A percentile compares a stretch with the other conserved stretches of the same genome.
phyloP scores from a whole-genome alignment of 768 basidiomycete species.

The Amyloporia xantha region DNA sequence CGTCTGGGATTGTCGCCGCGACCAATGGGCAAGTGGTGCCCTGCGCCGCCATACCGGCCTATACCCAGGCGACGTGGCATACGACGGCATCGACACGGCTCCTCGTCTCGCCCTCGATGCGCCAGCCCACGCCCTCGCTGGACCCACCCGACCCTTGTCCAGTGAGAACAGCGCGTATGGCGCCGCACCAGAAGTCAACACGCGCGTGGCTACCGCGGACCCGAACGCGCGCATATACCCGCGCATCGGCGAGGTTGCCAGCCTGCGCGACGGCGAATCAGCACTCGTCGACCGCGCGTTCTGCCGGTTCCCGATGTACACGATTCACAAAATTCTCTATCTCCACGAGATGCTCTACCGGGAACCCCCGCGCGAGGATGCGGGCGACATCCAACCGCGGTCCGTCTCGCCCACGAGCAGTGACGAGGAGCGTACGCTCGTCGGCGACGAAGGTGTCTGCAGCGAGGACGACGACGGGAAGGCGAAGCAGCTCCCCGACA shows the following conservation, averaged over 20 bases:
- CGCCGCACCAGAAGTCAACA: background rate
- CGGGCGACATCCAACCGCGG: background rate
- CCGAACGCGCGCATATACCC: constrained; percentile 36
- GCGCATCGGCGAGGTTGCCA: constrained; percentile 55
- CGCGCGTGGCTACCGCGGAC: constrained; percentile 8
- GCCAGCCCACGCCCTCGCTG: too few species aligned
- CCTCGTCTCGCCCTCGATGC: too few species aligned
- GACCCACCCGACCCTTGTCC: constrained; percentile 5
- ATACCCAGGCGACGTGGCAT: constrained; percentile 7
- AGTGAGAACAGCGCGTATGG: background rate
- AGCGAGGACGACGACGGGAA: background rate
- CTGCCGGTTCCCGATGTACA: constrained; percentile 52
- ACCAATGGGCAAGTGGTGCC: constrained; percentile 45
- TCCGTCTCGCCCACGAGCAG: background rate
- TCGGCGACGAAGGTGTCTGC: background rate
- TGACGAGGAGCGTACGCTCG: constrained; percentile 1
- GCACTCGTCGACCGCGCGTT: constrained; percentile 55
- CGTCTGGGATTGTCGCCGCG: constrained; percentile 55
- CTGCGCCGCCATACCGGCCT: constrained; percentile 10
- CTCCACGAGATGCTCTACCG: constrained; percentile 47
- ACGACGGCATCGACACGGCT: constrained; percentile 16
- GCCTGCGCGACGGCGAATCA: constrained; percentile 52
- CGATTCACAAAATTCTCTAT: constrained; percentile 61
- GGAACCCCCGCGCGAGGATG: constrained; percentile 32
- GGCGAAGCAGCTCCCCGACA: background rate